These are phyloP conservation scores for Saccharomycopsis javanensis DNA, from an alignment of 805 yeast species.

Conservation along the genomic window DNA sequence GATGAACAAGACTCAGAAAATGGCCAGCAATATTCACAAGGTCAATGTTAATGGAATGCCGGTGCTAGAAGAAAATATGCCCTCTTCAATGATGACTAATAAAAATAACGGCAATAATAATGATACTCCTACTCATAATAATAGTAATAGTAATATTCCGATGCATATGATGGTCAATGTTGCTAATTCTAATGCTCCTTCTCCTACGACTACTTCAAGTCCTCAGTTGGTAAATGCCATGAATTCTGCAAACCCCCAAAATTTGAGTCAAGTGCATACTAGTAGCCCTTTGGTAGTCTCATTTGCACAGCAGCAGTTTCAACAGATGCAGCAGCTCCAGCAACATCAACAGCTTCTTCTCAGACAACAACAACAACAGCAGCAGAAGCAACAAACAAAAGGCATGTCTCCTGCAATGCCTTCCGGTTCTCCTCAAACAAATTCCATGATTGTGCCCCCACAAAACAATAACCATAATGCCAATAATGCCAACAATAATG, in stretches of 20 bases:
- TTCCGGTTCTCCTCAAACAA: constrained; percentile 19
- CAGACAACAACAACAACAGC: constrained; percentile 7
- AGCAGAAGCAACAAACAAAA: background rate
- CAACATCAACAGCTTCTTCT: constrained; percentile 8
- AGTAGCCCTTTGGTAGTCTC: background rate
- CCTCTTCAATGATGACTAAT: background rate
- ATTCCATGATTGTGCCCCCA: constrained; percentile 15
- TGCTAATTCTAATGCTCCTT: background rate
- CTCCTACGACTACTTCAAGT: background rate
- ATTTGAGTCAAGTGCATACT: background rate
- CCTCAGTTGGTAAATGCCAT: background rate
- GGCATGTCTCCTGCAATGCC: constrained; percentile 2
- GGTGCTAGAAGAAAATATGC: background rate
- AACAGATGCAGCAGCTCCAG: constrained; percentile 6
- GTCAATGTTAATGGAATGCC: background rate
- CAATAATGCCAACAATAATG: background rate
- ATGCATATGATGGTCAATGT: constrained; percentile 1
- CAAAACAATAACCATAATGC: background rate
- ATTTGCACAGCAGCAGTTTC: background rate
- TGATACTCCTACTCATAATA: background rate
- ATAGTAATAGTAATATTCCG: background rate
- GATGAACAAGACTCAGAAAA: constrained; percentile 10
- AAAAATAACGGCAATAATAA: background rate
- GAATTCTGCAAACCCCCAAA: background rate
- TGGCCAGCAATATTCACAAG: constrained; percentile 11